These are phyloP conservation scores for Metschnikowia continentalis DNA, from an alignment of 805 yeast species.

Conservation along the genomic window DNA sequence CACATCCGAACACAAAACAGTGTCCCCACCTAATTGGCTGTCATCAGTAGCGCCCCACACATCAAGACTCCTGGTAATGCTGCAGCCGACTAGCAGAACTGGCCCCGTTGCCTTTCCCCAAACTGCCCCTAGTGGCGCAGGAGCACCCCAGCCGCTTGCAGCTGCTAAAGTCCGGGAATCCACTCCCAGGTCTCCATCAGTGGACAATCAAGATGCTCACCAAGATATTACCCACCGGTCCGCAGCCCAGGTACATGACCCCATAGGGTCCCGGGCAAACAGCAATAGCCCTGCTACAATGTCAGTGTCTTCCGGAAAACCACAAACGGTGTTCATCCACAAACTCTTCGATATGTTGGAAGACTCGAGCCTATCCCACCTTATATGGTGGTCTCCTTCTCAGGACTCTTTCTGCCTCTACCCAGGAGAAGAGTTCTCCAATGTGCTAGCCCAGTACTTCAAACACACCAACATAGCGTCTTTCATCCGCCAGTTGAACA, in stretches of 20 bases:
- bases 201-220: background rate
- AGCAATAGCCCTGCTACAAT: constrained; percentile 10
- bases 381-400: constrained; percentile 80
- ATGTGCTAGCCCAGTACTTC: constrained; percentile 56
- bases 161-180: constrained; percentile 1
- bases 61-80: background rate
- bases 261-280: constrained; percentile 4
- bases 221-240: constrained; percentile 3
- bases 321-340: constrained; percentile 65
- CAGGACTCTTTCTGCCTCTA: constrained; percentile 72
- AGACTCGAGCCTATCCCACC: constrained; percentile 62
- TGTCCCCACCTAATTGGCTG: background rate
- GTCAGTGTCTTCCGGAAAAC: constrained; percentile 21
- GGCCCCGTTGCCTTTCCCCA: constrained; percentile 3
- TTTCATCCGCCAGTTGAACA: constrained; percentile 41
- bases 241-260: constrained; percentile 2
- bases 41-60: background rate
- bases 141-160: background rate
- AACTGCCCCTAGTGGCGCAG: background rate
- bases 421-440: constrained; percentile 84
- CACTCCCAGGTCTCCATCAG: constrained; percentile 4
- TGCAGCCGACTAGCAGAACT: constrained; percentile 3
- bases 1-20: background rate
- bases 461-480: constrained; percentile 44
- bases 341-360: constrained; percentile 89